These are phyloP conservation scores for Sanguinoderma infundibulare DNA, from an alignment of 1,284 basidiomycete genomes.

Conservation along the genomic window DNA sequence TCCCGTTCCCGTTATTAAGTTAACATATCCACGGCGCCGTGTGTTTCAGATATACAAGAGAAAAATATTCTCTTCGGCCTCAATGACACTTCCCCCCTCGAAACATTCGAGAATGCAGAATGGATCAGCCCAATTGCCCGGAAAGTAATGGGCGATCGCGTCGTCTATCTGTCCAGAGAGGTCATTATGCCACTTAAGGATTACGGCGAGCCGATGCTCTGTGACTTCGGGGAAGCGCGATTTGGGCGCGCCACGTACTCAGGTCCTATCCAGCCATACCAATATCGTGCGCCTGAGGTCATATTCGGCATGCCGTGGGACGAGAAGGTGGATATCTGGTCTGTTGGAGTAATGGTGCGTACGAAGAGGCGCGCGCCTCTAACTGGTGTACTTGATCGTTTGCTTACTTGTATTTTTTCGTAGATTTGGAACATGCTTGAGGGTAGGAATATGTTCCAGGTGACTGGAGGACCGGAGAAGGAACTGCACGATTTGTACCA, in stretches of 20 bases:
- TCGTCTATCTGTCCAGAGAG: conserved; percentile 16
- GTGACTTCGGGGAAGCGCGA: conserved; percentile 25
- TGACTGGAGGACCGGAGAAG: conserved; percentile 16
- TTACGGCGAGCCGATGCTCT: conserved; percentile 21
- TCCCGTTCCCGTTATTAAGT: background rate
- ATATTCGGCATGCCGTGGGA: conserved; percentile 26
- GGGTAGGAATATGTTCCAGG: conserved; percentile 26
- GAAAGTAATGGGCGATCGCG: conserved; percentile 19
- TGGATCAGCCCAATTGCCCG: conserved; percentile 9
- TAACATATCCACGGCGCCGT: too few species aligned
- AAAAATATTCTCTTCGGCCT: conserved; percentile 18
- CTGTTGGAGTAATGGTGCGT: conserved; percentile 31
- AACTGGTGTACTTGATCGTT: background rate
- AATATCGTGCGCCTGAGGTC: conserved; percentile 29
- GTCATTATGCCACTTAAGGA: conserved; percentile 1
- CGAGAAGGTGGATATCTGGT: conserved; percentile 33
- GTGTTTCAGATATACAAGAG: conserved; percentile 16
- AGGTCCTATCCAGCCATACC: conserved; percentile 19
- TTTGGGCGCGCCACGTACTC: conserved; percentile 21
- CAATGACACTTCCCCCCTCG: conserved; percentile 8
- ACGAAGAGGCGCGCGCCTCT: background rate
- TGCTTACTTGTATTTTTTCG: background rate
- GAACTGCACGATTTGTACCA: conserved; percentile 19
- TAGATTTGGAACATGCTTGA: conserved; percentile 29
- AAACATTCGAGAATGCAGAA: conserved; percentile 21